Conservation (phyloP, 306 rosid genomes). For the Clitoria ternatea region DNA sequence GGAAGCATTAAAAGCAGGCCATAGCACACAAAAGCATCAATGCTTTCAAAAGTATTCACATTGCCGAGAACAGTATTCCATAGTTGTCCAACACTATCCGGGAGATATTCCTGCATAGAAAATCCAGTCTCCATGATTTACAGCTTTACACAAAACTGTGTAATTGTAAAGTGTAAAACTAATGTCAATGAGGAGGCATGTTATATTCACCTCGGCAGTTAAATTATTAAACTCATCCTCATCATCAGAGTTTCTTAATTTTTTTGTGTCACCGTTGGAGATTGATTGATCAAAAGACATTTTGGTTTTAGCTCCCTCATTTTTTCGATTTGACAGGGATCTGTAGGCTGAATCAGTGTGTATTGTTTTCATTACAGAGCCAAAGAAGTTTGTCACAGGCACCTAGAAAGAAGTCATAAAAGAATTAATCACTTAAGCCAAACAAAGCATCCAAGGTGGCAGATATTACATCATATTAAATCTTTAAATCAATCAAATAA, state of each 20-base stretch:
- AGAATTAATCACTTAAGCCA: conserved; percentile 1
- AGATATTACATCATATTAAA: not conserved
- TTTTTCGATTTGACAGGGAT: conserved; percentile 26
- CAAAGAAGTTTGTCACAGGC: conserved; percentile 93
- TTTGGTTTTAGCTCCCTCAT: conserved; percentile 17
- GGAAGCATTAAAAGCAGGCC: conserved; percentile 66
- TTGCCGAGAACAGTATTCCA: conserved; percentile 42
- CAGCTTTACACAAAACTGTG: not conserved
- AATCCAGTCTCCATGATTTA: conserved; percentile 24
- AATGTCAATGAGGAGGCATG: not conserved
- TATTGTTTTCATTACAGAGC: conserved; percentile 89
- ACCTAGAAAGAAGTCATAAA: conserved; percentile 47
- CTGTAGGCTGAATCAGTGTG: conserved; percentile 87
- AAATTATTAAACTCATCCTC: conserved; percentile 28
- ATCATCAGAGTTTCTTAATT: conserved; percentile 30
- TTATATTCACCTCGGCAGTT: conserved; percentile 41
- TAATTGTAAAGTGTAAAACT: not conserved
- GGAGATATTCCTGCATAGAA: conserved; percentile 44
- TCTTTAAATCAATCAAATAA: not conserved
- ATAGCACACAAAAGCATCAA: conserved; percentile 59
- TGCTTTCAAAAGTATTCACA: conserved; percentile 42
- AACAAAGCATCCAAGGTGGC: not conserved
- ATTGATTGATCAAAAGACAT: conserved; percentile 30
- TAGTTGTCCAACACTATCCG: conserved; percentile 30
- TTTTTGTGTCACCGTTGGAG: conserved; percentile 31